Evolutionary conservation across 345 rosid species (phyloP).

Genomic region (Lepidium sativum): DNA sequence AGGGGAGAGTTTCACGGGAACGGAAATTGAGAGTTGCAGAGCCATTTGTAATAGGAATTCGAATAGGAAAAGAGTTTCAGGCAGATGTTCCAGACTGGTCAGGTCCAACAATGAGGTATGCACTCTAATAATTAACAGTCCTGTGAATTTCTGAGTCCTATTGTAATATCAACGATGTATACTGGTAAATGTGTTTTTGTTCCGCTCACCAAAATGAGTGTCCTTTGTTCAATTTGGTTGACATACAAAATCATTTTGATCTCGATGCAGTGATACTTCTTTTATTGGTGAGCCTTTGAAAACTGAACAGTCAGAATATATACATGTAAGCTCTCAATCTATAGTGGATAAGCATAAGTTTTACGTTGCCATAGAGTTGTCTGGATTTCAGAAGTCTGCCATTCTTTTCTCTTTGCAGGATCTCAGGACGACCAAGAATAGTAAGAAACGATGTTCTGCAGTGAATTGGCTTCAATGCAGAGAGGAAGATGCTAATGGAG

Average conservation of each 20-base stretch:
- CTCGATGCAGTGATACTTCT: conserved; percentile 48
- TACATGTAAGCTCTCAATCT: conserved; percentile 39
- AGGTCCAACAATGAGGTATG: conserved; percentile 58
- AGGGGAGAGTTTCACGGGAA: conserved; percentile 28
- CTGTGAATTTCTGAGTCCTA: background rate
- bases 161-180: background rate
- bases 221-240: conserved; percentile 5
- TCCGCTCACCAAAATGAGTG: conserved; percentile 4
- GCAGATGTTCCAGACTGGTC: conserved; percentile 82
- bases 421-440: conserved; percentile 23
- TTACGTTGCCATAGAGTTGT: background rate
- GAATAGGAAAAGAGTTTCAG: conserved; percentile 83
- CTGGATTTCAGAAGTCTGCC: conserved; percentile 2
- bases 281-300: conserved; percentile 36
- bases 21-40: conserved; percentile 40
- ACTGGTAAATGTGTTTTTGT: background rate
- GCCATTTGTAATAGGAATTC: conserved; percentile 44
- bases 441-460: conserved; percentile 30
- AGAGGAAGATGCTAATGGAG: conserved; percentile 39
- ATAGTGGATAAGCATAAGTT: background rate
- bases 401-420: conserved; percentile 34
- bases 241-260: conserved; percentile 10
- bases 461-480: conserved; percentile 95
- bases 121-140: conserved; percentile 4
- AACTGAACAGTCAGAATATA: conserved; percentile 32